A percentile compares a stretch with the other conserved stretches of the same genome.
phyloP scores from a whole-genome alignment of 1,284 basidiomycete genomes.

The Apiotrichum brassicae region DNA sequence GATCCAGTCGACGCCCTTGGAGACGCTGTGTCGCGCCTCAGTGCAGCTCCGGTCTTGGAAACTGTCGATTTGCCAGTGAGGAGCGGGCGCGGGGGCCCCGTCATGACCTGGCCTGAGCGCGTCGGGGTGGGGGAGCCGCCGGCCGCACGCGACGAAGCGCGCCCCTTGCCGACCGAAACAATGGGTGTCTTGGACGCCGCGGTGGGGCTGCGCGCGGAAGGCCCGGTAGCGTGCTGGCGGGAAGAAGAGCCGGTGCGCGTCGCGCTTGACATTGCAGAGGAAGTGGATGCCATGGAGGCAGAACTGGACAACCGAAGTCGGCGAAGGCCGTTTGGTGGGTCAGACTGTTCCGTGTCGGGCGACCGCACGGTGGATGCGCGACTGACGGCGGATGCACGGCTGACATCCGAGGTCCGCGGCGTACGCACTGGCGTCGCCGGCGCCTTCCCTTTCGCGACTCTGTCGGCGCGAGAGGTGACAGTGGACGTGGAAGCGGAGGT shows the following conservation, averaged over 20 bases:
- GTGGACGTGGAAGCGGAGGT: neutral
- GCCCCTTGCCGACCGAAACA: constrained; percentile 20
- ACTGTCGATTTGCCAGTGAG: constrained; percentile 26
- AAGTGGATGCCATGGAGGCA: constrained; percentile 18
- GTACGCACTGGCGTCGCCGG: neutral
- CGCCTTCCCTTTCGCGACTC: neutral
- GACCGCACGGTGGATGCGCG: constrained; percentile 2
- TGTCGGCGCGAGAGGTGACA: no score
- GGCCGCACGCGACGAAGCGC: neutral
- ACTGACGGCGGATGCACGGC: no score
- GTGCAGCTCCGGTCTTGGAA: neutral
- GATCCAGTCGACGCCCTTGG: neutral
- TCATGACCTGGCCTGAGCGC: constrained; percentile 13
- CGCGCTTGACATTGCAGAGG: constrained; percentile 13
- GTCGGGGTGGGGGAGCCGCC: constrained; percentile 21
- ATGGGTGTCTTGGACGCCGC: constrained; percentile 22
- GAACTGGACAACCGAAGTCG: constrained; percentile 30
- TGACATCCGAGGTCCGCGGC: neutral
- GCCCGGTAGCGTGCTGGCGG: constrained; percentile 11
- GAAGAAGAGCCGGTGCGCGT: neutral
- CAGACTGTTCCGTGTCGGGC: neutral
- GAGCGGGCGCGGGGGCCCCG: constrained; percentile 27
- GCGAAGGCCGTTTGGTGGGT: constrained; percentile 24
- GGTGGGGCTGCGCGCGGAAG: constrained; percentile 27
- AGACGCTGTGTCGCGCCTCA: neutral